Conservation (phyloP, 208 protist species). For the Lotmaria passim region DNA sequence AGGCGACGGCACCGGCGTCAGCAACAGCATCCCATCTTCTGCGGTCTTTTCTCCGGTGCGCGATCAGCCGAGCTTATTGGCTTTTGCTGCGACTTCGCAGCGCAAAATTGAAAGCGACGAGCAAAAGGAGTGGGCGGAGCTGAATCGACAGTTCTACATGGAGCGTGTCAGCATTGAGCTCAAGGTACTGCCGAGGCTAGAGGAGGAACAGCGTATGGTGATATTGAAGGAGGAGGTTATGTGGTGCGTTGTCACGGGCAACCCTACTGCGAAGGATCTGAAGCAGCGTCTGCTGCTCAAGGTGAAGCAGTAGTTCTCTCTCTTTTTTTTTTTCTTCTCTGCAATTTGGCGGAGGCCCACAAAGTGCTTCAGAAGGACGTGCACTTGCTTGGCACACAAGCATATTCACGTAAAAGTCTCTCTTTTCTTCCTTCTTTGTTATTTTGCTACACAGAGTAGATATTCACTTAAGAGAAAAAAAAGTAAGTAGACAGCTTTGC, state of each 20-base stretch:
- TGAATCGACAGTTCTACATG: slow-evolving; percentile 21
- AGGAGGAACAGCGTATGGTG: slow-evolving; percentile 34
- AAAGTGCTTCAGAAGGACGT: not conserved
- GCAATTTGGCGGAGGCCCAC: too few species aligned
- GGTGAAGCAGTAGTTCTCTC: slow-evolving; percentile 7
- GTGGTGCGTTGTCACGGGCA: slow-evolving; percentile 37
- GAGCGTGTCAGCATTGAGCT: slow-evolving; percentile 16
- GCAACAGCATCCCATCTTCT: not conserved
- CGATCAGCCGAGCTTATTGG: slow-evolving; percentile 31
- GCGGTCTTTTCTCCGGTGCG: not conserved
- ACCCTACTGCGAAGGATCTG: slow-evolving; percentile 23
- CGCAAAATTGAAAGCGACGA: slow-evolving; percentile 30
- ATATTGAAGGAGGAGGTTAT: slow-evolving; percentile 50
- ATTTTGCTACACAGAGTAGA: not conserved
- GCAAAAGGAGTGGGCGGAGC: slow-evolving; percentile 14
- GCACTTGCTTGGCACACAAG: not conserved
- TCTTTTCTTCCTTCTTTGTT: not conserved
- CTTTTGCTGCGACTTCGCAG: slow-evolving; percentile 25
- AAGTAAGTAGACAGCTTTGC: too few species aligned
- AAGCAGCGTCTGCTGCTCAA: slow-evolving; percentile 23
- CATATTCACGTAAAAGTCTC: not conserved
- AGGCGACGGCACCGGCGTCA: not conserved
- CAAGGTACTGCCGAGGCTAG: slow-evolving; percentile 28
- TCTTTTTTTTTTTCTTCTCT: slow-evolving; percentile 17
- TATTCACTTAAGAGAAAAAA: not conserved